Conservation (phyloP, 2,329 filamentous ascomycete genomes). For the Helminthosporium solani region DNA sequence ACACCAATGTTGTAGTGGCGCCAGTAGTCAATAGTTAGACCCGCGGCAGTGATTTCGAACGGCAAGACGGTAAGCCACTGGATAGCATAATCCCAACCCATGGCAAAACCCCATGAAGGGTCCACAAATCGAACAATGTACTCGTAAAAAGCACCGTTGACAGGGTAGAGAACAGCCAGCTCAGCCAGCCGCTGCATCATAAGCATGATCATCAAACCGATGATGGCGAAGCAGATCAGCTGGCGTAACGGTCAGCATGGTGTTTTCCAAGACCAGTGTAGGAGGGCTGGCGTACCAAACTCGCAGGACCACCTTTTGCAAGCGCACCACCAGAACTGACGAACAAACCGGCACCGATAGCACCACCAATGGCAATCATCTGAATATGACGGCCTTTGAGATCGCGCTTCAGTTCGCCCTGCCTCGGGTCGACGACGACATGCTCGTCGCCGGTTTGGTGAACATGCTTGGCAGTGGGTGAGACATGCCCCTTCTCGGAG, state of each 20-base stretch:
- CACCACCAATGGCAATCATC: constrained; percentile 18
- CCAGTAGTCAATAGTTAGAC: constrained; percentile 36
- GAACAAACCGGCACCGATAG: constrained; percentile 38
- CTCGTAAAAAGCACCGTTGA: constrained; percentile 45
- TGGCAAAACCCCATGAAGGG: constrained; percentile 43
- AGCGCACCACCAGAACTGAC: constrained; percentile 48
- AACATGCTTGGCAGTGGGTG: constrained; percentile 8
- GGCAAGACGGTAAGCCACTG: constrained; percentile 35
- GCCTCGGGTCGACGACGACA: constrained; percentile 4
- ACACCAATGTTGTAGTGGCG: constrained; percentile 19
- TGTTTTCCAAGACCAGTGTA: not conserved
- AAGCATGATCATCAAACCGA: constrained; percentile 39
- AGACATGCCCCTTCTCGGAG: constrained; percentile 13
- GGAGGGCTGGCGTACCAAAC: constrained; percentile 12
- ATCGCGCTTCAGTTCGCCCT: constrained; percentile 12
- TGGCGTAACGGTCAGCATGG: constrained; percentile 5
- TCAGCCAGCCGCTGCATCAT: constrained; percentile 47
- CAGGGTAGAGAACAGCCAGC: constrained; percentile 44
- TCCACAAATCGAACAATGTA: constrained; percentile 46
- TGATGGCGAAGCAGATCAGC: constrained; percentile 35
- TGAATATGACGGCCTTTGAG: constrained; percentile 20
- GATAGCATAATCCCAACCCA: constrained; percentile 39
- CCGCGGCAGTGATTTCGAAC: constrained; percentile 38
- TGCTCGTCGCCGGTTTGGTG: constrained; percentile 4
- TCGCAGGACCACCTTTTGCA: constrained; percentile 46